A percentile compares a stretch with the other conserved stretches of the same genome.
Evolutionary conservation across 148 eudicot genomes (phyloP).

Genomic region (Chenopodium suecicum): DNA sequence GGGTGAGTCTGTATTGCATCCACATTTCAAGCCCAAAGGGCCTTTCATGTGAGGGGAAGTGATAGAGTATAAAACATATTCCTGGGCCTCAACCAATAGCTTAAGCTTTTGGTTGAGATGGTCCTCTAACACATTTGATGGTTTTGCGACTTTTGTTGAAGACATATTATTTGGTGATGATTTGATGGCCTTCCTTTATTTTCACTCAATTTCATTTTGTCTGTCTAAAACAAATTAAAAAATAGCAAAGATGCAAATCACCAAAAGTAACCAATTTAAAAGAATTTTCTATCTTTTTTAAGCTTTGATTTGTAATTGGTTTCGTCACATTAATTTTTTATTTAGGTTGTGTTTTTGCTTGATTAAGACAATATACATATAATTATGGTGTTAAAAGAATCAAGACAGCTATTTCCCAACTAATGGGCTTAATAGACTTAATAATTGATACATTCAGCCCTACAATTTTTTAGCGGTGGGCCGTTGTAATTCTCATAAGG

Average conservation of each 20-base stretch:
- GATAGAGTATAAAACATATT: no score
- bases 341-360: not conserved
- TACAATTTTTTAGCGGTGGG: no score
- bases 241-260: conserved; percentile 4
- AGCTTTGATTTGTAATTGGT: not conserved
- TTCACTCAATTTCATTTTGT: not conserved
- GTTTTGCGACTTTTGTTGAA: no score
- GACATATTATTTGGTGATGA: no score
- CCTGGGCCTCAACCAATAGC: no score
- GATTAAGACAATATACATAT: not conserved
- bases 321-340: not conserved
- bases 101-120: no score
- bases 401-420: conserved; percentile 2
- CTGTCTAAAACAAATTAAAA: not conserved
- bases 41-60: no score
- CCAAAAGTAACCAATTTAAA: not conserved
- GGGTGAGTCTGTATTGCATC: no score
- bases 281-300: not conserved
- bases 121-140: no score
- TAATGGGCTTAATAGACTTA: not conserved
- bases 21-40: no score
- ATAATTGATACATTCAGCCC: no score
- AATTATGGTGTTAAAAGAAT: not conserved
- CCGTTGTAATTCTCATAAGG: no score
- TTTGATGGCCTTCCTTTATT: not conserved